Conservation (phyloP, 1,139 yeast species). For the Pichia norvegensis region DNA sequence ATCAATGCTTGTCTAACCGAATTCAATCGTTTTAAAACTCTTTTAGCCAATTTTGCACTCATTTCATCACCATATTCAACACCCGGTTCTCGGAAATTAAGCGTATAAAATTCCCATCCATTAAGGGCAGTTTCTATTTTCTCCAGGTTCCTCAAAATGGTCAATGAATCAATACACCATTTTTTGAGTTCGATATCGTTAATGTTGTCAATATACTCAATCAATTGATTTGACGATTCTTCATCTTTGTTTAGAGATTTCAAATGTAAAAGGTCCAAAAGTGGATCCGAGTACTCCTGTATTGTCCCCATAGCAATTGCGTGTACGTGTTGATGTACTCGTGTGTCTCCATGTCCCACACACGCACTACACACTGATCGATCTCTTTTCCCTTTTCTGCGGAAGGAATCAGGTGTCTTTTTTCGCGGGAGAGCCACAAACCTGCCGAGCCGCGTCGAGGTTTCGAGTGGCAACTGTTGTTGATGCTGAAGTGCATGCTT, state of each 20-base stretch:
- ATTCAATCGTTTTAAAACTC: constrained; percentile 39
- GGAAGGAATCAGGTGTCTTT: not conserved
- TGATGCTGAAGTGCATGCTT: not conserved
- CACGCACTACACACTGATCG: not conserved
- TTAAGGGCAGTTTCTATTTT: constrained; percentile 40
- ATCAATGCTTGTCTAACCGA: constrained; percentile 2
- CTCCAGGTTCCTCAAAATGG: constrained; percentile 43
- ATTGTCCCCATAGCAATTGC: constrained; percentile 15
- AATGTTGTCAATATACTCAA: constrained; percentile 38
- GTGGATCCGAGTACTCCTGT: constrained; percentile 38
- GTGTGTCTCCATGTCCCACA: no score
- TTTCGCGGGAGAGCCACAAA: no score
- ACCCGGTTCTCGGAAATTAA: constrained; percentile 38
- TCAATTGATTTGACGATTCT: constrained; percentile 35
- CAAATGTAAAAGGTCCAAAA: constrained; percentile 41
- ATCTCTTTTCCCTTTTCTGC: not conserved
- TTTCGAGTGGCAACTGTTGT: no score
- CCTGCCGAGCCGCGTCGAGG: no score
- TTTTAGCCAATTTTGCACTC: constrained; percentile 40
- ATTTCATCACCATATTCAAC: constrained; percentile 22
- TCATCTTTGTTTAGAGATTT: constrained; percentile 42
- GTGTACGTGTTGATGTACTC: no score
- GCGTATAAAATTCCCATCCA: constrained; percentile 52
- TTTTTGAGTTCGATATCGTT: constrained; percentile 43
- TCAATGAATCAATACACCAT: constrained; percentile 43